A percentile compares a stretch with the other conserved stretches of the same genome.
These are phyloP conservation scores for Stachybotrys chartarum DNA, from an alignment of 2,329 filamentous ascomycete genomes.

Conservation along the genomic window DNA sequence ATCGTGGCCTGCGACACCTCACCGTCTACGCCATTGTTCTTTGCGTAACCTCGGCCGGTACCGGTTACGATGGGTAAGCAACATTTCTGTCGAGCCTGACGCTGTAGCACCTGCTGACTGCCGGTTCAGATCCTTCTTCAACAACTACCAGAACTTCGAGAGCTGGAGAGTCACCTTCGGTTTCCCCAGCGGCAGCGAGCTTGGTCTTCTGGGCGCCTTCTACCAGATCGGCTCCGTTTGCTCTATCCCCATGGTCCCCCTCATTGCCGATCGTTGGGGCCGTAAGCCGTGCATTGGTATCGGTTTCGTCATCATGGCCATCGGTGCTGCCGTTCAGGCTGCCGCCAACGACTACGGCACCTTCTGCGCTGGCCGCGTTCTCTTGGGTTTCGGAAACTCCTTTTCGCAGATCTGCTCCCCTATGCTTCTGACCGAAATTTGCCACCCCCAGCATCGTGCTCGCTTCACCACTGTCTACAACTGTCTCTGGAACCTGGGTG, in stretches of 20 bases:
- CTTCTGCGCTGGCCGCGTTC: constrained; percentile 30
- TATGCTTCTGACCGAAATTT: constrained; percentile 57
- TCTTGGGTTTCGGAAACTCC: constrained; percentile 59
- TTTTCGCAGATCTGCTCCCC: constrained; percentile 58
- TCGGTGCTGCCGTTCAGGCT: constrained; percentile 33
- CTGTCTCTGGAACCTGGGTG: constrained; percentile 58
- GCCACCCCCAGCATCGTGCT: constrained; percentile 61
- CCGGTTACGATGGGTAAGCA: constrained; percentile 45
- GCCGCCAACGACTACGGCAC: constrained; percentile 35
- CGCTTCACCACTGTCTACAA: constrained; percentile 61
- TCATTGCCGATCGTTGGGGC: constrained; percentile 35
- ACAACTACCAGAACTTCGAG: constrained; percentile 51
- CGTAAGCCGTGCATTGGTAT: constrained; percentile 34
- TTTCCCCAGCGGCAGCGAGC: constrained; percentile 27
- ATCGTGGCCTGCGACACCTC: constrained; percentile 48
- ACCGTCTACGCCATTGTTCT: constrained; percentile 46
- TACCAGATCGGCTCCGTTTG: constrained; percentile 43
- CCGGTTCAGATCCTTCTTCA: constrained; percentile 30
- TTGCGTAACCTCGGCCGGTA: constrained; percentile 53
- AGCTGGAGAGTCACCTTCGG: constrained; percentile 45
- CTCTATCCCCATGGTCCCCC: constrained; percentile 38
- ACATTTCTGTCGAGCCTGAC: background rate
- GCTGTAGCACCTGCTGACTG: background rate
- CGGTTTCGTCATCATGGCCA: constrained; percentile 39
- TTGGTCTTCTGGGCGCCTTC: constrained; percentile 44